A percentile compares a stretch with the other conserved stretches of the same genome.
phyloP scores from a whole-genome alignment of 2,329 filamentous ascomycete species.

The Penicillium carneum region DNA sequence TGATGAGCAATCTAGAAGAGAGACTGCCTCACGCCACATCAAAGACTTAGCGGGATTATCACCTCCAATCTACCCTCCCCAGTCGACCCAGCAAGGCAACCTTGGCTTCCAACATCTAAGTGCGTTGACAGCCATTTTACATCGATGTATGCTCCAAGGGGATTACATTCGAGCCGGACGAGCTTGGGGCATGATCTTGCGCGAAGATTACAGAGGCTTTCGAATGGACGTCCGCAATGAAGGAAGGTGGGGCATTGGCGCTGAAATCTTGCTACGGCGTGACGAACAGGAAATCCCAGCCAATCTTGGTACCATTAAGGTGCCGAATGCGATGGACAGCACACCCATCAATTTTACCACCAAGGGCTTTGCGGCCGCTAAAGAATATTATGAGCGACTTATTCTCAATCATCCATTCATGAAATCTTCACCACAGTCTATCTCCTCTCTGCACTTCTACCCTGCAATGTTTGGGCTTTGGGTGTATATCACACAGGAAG shows the following conservation, averaged over 20 bases:
- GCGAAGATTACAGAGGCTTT: slow-evolving; percentile 64
- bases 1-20: slow-evolving; percentile 18
- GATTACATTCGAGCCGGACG: slow-evolving; percentile 75
- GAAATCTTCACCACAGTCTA: slow-evolving; percentile 62
- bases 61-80: slow-evolving; percentile 46
- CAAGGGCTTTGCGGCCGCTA: slow-evolving; percentile 64
- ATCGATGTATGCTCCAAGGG: slow-evolving; percentile 73
- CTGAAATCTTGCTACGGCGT: slow-evolving; percentile 77
- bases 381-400: slow-evolving; percentile 77
- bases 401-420: slow-evolving; percentile 79
- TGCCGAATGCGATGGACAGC: slow-evolving; percentile 2
- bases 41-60: slow-evolving; percentile 43
- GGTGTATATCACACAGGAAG: slow-evolving; percentile 75
- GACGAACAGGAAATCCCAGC: slow-evolving; percentile 38
- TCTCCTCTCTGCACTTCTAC: slow-evolving; percentile 79
- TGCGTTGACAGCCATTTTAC: slow-evolving; percentile 72
- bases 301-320: slow-evolving; percentile 9
- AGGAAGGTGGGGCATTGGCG: slow-evolving; percentile 81
- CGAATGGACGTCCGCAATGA: slow-evolving; percentile 72
- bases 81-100: slow-evolving; percentile 44
- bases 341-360: slow-evolving; percentile 47
- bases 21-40: slow-evolving; percentile 28
- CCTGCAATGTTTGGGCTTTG: slow-evolving; percentile 81
- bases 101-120: slow-evolving; percentile 65
- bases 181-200: slow-evolving; percentile 76